Conservation (phyloP, 202 grass and related monocot genomes). For the Cymbopogon flexuosus region DNA sequence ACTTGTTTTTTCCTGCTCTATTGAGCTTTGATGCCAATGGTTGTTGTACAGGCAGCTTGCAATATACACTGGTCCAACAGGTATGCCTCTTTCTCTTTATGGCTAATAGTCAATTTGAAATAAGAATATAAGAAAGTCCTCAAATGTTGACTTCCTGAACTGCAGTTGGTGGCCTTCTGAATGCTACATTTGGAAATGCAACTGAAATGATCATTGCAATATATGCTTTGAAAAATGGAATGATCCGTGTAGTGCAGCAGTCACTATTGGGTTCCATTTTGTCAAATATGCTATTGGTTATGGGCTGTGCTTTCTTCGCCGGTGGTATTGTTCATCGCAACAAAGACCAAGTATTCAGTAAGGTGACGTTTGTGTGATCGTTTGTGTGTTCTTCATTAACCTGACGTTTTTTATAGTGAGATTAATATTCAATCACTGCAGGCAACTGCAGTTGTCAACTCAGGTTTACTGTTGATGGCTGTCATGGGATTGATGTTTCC, state of each 20-base stretch:
- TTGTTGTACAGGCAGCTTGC: slow-evolving; percentile 72
- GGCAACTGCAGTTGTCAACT: slow-evolving; percentile 76
- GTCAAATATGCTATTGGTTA: slow-evolving; percentile 88
- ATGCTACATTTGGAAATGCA: slow-evolving; percentile 95
- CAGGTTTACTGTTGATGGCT: slow-evolving; percentile 90
- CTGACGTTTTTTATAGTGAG: background rate
- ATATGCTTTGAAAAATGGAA: slow-evolving; percentile 77
- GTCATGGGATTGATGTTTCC: slow-evolving; percentile 95
- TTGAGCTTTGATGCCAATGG: slow-evolving; percentile 28
- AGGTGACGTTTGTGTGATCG: slow-evolving; percentile 43
- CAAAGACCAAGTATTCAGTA: slow-evolving; percentile 91
- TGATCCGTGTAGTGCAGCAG: slow-evolving; percentile 80
- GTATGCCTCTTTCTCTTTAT: slow-evolving; percentile 40
- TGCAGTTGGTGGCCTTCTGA: slow-evolving; percentile 87
- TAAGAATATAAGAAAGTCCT: background rate
- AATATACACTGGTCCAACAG: slow-evolving; percentile 76
- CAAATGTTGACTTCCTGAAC: background rate
- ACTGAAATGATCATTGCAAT: slow-evolving; percentile 95
- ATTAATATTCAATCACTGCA: slow-evolving; percentile 32
- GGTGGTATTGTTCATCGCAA: slow-evolving; percentile 68
- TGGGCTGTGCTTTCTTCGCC: slow-evolving; percentile 78
- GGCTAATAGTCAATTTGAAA: slow-evolving; percentile 18
- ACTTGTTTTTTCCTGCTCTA: slow-evolving; percentile 4
- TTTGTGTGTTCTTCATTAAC: background rate
- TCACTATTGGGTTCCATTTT: slow-evolving; percentile 85